A percentile compares a stretch with the other conserved stretches of the same genome.
Conservation (phyloP, 441 rosid species). For the Jatropha multifida region DNA sequence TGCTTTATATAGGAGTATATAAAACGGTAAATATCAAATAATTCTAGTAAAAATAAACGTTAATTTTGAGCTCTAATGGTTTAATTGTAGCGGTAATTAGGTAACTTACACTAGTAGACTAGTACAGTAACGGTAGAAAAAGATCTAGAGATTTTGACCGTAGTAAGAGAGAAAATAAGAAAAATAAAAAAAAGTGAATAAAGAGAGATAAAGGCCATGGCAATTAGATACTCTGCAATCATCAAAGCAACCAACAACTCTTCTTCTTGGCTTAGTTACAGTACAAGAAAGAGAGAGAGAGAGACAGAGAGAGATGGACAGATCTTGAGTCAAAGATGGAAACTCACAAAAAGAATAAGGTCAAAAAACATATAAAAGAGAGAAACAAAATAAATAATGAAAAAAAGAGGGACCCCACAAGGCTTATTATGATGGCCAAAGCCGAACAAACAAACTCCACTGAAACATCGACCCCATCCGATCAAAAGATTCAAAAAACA, state of each 20-base stretch:
- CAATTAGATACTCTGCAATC: conserved; percentile 56
- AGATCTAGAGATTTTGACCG: conserved; percentile 27
- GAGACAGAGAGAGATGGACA: conserved; percentile 17
- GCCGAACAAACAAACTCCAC: conserved; percentile 27
- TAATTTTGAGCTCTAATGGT: too few species aligned
- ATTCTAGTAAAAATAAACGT: too few species aligned
- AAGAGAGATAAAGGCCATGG: conserved; percentile 40
- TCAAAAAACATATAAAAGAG: conserved; percentile 18
- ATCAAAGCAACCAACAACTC: conserved; percentile 58
- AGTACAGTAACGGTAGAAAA: conserved; percentile 15
- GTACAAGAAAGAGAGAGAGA: conserved; percentile 22
- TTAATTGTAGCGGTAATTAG: neutral
- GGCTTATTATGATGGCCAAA: conserved; percentile 20
- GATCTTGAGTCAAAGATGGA: conserved; percentile 65
- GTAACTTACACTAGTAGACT: neutral
- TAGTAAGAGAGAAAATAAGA: neutral
- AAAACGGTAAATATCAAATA: too few species aligned
- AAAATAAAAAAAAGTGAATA: conserved; percentile 25
- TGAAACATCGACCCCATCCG: conserved; percentile 39
- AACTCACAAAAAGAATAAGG: conserved; percentile 43
- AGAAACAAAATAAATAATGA: conserved; percentile 22
- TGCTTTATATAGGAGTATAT: too few species aligned
- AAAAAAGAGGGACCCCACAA: conserved; percentile 32
- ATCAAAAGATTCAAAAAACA: conserved; percentile 46
- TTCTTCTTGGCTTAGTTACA: conserved; percentile 35